Conservation (phyloP, 1,284 basidiomycete genomes). For the Ustilago trichophora region DNA sequence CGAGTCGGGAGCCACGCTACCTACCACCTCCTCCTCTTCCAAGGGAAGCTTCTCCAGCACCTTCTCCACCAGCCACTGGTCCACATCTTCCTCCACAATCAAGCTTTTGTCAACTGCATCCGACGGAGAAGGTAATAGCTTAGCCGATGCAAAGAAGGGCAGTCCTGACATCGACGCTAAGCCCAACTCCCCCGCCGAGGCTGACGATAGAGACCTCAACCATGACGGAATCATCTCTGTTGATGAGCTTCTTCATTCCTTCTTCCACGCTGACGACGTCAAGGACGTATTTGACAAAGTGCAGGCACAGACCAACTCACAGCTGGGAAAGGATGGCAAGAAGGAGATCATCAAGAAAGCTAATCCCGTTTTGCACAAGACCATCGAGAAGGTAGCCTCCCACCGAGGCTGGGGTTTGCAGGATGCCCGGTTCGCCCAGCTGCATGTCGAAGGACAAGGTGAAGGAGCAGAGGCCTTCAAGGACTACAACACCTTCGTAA, state of each 20-base stretch:
- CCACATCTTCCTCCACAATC: background rate
- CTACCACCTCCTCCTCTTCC: conserved; percentile 1
- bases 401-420: conserved; percentile 36
- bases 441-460: conserved; percentile 2
- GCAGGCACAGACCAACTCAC: background rate
- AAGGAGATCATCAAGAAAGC: conserved; percentile 35
- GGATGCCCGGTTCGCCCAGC: conserved; percentile 18
- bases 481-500: conserved; percentile 43
- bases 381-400: conserved; percentile 29
- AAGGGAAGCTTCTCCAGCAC: background rate
- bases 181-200: background rate
- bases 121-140: background rate
- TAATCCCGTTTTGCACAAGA: conserved; percentile 31
- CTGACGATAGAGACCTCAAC: conserved; percentile 11
- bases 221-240: conserved; percentile 14
- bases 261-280: conserved; percentile 34
- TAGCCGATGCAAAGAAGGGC: background rate
- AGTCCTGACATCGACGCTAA: background rate
- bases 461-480: conserved; percentile 7
- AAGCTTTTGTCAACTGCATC: background rate
- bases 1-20: conserved; percentile 8
- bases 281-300: conserved; percentile 12
- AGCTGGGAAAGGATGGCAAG: conserved; percentile 18
- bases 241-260: conserved; percentile 28
- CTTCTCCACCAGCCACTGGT: background rate